Evolutionary conservation across 2,329 filamentous ascomycete species (phyloP).

Genomic region (Colletotrichum liaoningense): DNA sequence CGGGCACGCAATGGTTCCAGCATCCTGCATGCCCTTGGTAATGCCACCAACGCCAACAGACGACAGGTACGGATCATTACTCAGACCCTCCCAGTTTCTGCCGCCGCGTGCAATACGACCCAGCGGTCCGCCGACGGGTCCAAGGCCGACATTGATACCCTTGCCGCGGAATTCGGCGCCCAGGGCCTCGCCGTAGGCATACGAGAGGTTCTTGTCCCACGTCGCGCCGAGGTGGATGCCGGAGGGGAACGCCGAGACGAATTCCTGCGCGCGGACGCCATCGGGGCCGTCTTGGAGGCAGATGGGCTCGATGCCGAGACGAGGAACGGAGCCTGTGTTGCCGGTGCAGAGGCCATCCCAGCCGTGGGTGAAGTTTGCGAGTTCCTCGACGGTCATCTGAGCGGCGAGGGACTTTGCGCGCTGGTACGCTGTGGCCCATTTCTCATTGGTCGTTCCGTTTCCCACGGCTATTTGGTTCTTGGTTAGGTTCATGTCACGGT

Average conservation of each 20-base stretch:
- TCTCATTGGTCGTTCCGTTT: constrained; percentile 38
- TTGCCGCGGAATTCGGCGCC: constrained; percentile 80
- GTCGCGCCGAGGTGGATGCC: constrained; percentile 59
- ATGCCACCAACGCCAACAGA: constrained; percentile 79
- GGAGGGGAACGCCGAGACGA: constrained; percentile 59
- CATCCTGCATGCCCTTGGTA: constrained; percentile 80
- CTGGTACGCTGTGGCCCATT: constrained; percentile 69
- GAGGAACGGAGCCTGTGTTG: constrained; percentile 58
- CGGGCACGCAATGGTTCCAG: constrained; percentile 79
- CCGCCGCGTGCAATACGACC: constrained; percentile 71
- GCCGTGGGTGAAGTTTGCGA: constrained; percentile 53
- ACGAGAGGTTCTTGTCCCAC: constrained; percentile 71
- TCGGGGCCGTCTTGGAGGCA: constrained; percentile 62
- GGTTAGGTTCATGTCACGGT: neutral
- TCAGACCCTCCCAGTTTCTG: constrained; percentile 72
- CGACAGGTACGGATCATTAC: constrained; percentile 77
- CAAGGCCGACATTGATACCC: constrained; percentile 82
- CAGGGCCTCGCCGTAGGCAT: constrained; percentile 77
- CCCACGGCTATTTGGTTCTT: neutral
- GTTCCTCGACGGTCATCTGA: constrained; percentile 75
- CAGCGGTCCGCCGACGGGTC: constrained; percentile 78
- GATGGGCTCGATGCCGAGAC: constrained; percentile 57
- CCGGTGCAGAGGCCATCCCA: constrained; percentile 49
- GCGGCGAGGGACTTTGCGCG: constrained; percentile 67
- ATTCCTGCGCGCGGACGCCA: constrained; percentile 58